phyloP scores from a whole-genome alignment of 176 grass and related monocot genomes.

The Themeda triandra region DNA sequence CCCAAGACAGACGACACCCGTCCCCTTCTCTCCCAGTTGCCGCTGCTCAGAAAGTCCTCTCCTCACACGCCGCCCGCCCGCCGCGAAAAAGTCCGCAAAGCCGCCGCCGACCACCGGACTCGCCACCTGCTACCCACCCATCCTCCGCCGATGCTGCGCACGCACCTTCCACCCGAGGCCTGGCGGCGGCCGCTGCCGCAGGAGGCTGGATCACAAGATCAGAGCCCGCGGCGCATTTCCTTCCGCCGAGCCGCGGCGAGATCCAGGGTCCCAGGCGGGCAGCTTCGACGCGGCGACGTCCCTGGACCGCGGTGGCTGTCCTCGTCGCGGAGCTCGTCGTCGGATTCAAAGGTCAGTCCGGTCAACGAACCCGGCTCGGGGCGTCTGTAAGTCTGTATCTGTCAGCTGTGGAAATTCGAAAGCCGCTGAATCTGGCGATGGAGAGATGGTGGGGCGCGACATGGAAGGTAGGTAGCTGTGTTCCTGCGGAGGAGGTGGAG shows the following conservation, averaged over 20 bases:
- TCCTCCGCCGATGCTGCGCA: neutral
- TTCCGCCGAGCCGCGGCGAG: neutral
- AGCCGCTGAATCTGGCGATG: neutral
- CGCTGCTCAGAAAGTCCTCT: neutral
- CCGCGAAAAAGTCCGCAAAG: too few relatives aligned
- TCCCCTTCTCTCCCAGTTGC: neutral
- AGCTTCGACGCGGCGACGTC: neutral
- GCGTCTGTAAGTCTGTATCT: neutral
- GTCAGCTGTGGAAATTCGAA: too few relatives aligned
- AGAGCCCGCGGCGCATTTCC: neutral
- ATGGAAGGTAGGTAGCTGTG: too few relatives aligned
- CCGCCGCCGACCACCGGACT: neutral
- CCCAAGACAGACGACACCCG: neutral
- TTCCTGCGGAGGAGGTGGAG: too few relatives aligned
- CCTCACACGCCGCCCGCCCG: neutral
- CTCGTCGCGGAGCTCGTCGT: neutral
- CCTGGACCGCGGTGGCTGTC: neutral
- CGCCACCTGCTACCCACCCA: neutral
- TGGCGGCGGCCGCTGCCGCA: neutral
- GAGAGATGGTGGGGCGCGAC: neutral
- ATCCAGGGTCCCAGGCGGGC: neutral
- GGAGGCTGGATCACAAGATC: neutral
- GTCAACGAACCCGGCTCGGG: neutral
- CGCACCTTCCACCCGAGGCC: neutral
- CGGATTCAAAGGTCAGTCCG: neutral